Conservation (phyloP, 208 protist species). For the Acanthamoeba rhysodes region DNA sequence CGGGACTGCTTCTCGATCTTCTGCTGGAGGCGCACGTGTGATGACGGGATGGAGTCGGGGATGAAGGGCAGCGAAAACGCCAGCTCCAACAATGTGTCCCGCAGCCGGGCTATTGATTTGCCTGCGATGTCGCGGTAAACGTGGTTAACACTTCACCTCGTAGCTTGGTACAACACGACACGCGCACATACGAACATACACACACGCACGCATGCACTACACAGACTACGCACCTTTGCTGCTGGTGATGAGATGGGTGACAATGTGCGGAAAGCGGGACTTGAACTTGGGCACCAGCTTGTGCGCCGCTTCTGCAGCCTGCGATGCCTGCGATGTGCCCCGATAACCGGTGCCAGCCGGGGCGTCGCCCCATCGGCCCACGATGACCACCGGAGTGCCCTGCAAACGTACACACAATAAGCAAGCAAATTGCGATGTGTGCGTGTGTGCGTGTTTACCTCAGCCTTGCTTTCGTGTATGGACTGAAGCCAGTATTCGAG, state of each 20-base stretch:
- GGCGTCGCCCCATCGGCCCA: background rate
- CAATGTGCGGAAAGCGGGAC: background rate
- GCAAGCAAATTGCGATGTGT: no score
- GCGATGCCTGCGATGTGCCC: background rate
- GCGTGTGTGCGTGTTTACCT: no score
- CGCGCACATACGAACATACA: no score
- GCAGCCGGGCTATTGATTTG: background rate
- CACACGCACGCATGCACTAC: no score
- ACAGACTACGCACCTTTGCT: background rate
- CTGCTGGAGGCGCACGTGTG: background rate
- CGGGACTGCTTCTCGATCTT: background rate
- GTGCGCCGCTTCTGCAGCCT: background rate
- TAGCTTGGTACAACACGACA: no score
- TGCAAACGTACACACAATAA: no score
- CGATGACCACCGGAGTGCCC: background rate
- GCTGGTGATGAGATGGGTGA: background rate
- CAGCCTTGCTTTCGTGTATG: background rate
- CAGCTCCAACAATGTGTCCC: background rate
- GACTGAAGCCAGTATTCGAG: background rate
- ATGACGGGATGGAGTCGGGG: background rate
- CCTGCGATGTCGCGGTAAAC: background rate
- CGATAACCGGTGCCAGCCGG: no score
- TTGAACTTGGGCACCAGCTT: constrained; percentile 10
- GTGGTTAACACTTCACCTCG: no score
- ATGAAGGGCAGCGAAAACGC: background rate